Conservation (phyloP, 345 rosid species). For the Eucalyptus sp. region DNA sequence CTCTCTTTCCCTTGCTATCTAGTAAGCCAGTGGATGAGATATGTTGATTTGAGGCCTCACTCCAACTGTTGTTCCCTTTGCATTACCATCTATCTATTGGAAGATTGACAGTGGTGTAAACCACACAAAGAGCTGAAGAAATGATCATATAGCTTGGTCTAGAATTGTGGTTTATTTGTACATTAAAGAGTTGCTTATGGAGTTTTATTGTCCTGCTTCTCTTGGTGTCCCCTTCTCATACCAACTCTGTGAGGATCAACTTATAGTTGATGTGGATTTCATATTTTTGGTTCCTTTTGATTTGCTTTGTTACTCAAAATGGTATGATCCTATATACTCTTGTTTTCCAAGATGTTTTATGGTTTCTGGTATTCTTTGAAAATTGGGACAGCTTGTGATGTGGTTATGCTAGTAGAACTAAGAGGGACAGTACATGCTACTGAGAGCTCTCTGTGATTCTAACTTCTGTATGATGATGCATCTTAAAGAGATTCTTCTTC, state of each 20-base stretch:
- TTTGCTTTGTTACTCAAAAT: background rate
- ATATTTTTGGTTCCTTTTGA: background rate
- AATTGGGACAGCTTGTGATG: background rate
- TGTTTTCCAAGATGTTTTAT: background rate
- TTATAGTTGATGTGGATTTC: background rate
- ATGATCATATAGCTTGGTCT: background rate
- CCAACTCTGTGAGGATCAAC: background rate
- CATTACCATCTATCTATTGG: background rate
- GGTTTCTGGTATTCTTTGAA: background rate
- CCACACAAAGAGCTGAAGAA: background rate
- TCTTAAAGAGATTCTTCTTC: background rate
- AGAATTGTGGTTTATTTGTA: background rate
- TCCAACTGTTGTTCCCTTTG: background rate
- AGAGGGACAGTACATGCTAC: background rate
- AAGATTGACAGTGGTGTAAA: background rate
- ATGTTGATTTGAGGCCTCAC: background rate
- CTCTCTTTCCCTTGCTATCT: background rate
- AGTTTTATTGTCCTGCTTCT: background rate
- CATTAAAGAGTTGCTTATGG: background rate
- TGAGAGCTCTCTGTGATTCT: background rate
- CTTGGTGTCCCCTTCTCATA: background rate
- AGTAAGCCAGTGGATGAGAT: background rate
- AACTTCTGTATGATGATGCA: background rate
- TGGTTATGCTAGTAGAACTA: background rate
- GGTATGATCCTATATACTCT: background rate